Percentiles rank a stretch among this genome's conserved stretches.
Evolutionary conservation across 331 rosid species (phyloP).

Genomic region (Cydonia oblonga): DNA sequence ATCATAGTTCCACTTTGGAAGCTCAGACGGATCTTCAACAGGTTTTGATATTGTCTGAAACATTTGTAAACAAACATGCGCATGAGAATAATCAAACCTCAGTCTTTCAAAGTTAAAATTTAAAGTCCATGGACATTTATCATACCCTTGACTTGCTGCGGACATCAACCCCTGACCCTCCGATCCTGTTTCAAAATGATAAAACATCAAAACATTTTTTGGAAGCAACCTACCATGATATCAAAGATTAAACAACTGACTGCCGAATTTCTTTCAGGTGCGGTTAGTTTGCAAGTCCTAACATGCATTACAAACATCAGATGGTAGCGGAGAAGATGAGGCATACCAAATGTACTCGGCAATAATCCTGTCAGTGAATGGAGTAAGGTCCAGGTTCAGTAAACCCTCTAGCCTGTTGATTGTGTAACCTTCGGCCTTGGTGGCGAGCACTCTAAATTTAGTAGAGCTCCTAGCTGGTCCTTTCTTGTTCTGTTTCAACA

Average conservation of each 20-base stretch:
- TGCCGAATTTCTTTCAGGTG: no score
- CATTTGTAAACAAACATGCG: slow-evolving; percentile 2
- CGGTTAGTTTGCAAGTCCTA: not conserved
- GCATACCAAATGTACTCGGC: slow-evolving; percentile 90
- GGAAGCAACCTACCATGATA: not conserved
- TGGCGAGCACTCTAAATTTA: slow-evolving; percentile 46
- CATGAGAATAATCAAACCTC: slow-evolving; percentile 4
- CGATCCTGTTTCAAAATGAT: slow-evolving; percentile 56
- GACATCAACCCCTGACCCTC: slow-evolving; percentile 86
- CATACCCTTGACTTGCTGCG: slow-evolving; percentile 96
- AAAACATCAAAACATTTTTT: not conserved
- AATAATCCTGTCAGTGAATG: slow-evolving; percentile 74
- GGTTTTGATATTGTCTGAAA: slow-evolving; percentile 85
- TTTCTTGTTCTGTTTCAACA: slow-evolving; percentile 62
- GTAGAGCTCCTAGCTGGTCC: slow-evolving; percentile 33
- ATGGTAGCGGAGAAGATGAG: not conserved
- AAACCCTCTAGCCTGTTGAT: slow-evolving; percentile 69
- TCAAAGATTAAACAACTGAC: not conserved
- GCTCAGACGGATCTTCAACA: slow-evolving; percentile 90
- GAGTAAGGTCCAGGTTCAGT: slow-evolving; percentile 72
- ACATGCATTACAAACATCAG: not conserved
- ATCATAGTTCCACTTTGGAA: slow-evolving; percentile 96
- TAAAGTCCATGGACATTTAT: slow-evolving; percentile 7
- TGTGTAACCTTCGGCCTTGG: slow-evolving; percentile 50
- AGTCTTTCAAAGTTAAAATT: not conserved